Evolutionary conservation across 164 flowering plant genomes (phyloP).

Genomic region (Magnolia officinalis): DNA sequence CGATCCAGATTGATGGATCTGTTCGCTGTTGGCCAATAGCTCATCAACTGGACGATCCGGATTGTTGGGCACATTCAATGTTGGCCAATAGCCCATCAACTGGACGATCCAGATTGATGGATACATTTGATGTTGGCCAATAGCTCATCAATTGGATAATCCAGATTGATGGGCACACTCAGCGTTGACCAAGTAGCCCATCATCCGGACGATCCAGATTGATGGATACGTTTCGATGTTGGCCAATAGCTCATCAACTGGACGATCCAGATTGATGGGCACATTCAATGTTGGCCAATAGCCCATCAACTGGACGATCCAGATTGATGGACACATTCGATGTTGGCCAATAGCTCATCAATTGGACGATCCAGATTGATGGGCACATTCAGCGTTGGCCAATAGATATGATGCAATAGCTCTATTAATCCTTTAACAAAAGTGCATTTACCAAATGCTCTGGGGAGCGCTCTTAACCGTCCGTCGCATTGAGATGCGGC

Average conservation of each 20-base stretch:
- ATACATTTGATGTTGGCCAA: too few relatives aligned
- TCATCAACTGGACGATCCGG: background rate
- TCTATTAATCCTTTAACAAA: background rate
- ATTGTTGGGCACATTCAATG: background rate
- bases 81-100: background rate
- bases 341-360: background rate
- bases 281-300: too few relatives aligned
- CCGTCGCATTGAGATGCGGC: constrained; percentile 40
- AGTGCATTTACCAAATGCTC: constrained; percentile 39
- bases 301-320: background rate
- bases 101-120: too few relatives aligned
- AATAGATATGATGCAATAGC: too few relatives aligned
- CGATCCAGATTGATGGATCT: background rate
- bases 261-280: too few relatives aligned
- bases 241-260: background rate
- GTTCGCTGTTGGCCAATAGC: too few relatives aligned
- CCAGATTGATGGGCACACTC: background rate
- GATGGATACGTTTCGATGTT: background rate
- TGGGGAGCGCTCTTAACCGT: constrained; percentile 36
- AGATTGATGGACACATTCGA: background rate
- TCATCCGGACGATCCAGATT: background rate
- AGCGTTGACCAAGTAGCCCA: too few relatives aligned
- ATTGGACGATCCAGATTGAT: background rate
- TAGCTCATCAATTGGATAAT: background rate
- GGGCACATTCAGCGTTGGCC: background rate